Evolutionary conservation across 2,329 filamentous ascomycete genomes (phyloP).

Genomic region (Ophioceras dolichostomum): DNA sequence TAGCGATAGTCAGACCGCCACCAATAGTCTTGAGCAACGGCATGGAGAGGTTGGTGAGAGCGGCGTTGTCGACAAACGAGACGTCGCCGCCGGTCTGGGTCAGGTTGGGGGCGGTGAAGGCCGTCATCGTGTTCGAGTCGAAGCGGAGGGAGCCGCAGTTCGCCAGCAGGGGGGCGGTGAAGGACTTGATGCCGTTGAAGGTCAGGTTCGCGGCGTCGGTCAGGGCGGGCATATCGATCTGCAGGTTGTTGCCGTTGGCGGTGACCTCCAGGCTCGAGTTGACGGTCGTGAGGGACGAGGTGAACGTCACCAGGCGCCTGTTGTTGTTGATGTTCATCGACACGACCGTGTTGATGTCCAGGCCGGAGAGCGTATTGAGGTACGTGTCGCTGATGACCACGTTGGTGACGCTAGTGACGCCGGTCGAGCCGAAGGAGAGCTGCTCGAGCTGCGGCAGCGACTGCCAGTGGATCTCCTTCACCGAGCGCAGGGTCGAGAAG

Average conservation of each 20-base stretch:
- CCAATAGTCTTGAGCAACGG: constrained; percentile 54
- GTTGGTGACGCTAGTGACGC: constrained; percentile 52
- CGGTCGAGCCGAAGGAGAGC: constrained; percentile 27
- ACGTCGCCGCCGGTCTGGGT: constrained; percentile 50
- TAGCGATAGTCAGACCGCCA: constrained; percentile 75
- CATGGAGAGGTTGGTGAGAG: constrained; percentile 63
- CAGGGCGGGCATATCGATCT: constrained; percentile 66
- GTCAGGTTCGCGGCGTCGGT: constrained; percentile 68
- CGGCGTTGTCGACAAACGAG: constrained; percentile 50
- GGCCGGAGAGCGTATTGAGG: constrained; percentile 64
- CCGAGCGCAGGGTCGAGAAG: constrained; percentile 51
- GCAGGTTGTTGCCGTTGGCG: constrained; percentile 61
- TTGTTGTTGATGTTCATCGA: constrained; percentile 86
- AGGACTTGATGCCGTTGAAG: constrained; percentile 64
- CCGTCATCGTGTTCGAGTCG: constrained; percentile 62
- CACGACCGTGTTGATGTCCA: constrained; percentile 63
- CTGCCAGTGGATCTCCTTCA: constrained; percentile 58
- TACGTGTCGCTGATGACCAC: constrained; percentile 79
- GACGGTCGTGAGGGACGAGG: constrained; percentile 67
- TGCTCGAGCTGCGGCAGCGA: constrained; percentile 51
- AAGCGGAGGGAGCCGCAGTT: constrained; percentile 76
- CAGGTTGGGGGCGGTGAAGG: constrained; percentile 55
- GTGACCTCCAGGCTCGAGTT: constrained; percentile 58
- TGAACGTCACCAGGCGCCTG: constrained; percentile 61
- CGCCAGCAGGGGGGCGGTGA: constrained; percentile 61